Evolutionary conservation across 78 protist species (phyloP), one percentile per base, ranked within the genome.

Genomic region (Anaeramoeba flamelloides): DNA sequence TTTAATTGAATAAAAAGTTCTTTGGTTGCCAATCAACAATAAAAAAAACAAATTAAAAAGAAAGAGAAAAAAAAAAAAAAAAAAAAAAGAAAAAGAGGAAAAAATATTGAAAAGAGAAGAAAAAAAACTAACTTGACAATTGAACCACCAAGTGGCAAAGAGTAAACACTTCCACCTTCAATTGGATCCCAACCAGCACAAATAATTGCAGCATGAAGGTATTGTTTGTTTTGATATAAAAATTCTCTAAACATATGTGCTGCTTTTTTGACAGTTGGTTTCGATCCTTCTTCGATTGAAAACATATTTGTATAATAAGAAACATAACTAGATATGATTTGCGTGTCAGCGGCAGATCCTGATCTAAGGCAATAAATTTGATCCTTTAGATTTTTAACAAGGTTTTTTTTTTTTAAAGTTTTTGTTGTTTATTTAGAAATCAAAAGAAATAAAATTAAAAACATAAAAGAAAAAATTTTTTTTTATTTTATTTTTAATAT

Each of bases 301-400:
- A 84, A 22, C 65, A n/a, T n/a, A n/a, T n/a, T n/a, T n/a, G n/a
- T n/a, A 89, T 40, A 77, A 75, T 82, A 0, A 94, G 79, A 84
- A 37, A 91, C 92, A 39, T 81, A 75, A 77, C 93, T 94, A 65
- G 94, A 84, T 2, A 94, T 53, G 3, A 92, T 93, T 88, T 94
- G 98, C 4, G 99, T 94, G 85, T 97, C 97, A 2, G 99, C 98
- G 0, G 99, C 96, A 0, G 97, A 91, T 77, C 99, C 99, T 4
- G 97, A 94, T 41, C 99, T 89, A 85, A 92, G n/a, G n/a, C n/a
- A n/a, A n/a, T n/a, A n/a, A n/a, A n/a, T n/a, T n/a, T n/a, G n/a
- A n/a, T n/a, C n/a, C n/a, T n/a, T n/a, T n/a, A n/a, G n/a, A n/a
- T n/a, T n/a, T n/a, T n/a, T n/a, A n/a, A n/a, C n/a, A n/a, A n/a